phyloP scores from a whole-genome alignment of 257 asterid genomes.

The Fraxinus americana region DNA sequence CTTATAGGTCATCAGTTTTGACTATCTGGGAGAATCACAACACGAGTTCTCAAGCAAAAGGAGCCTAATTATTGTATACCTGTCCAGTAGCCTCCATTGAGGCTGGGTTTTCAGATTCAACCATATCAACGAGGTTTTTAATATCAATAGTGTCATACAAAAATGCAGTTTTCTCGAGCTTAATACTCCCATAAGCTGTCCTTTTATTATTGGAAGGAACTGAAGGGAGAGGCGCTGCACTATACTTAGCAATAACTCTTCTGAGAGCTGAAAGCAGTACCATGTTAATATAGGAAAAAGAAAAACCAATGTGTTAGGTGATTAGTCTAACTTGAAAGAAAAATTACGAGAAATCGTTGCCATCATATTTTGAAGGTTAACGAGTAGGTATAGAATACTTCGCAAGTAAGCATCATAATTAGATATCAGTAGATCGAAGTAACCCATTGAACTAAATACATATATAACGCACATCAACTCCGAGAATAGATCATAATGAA shows the following conservation, averaged over 20 bases:
- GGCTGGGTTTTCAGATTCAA: constrained; percentile 65
- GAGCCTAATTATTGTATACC: constrained; percentile 41
- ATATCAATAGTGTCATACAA: constrained; percentile 52
- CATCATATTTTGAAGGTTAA: constrained; percentile 6
- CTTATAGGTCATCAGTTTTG: constrained; percentile 18
- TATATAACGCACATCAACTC: not conserved
- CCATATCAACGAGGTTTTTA: constrained; percentile 37
- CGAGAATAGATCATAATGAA: not conserved
- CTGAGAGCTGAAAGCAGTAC: constrained; percentile 71
- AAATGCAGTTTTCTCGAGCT: constrained; percentile 50
- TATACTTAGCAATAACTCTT: constrained; percentile 67
- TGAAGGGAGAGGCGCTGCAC: constrained; percentile 46
- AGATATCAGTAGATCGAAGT: not conserved
- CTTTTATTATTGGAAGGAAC: constrained; percentile 64
- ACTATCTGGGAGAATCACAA: constrained; percentile 23
- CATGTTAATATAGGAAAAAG: constrained; percentile 25
- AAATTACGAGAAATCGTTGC: not conserved
- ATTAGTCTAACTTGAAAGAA: not conserved
- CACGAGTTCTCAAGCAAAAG: not conserved
- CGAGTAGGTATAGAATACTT: not conserved
- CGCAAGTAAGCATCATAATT: not conserved
- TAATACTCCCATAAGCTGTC: constrained; percentile 69
- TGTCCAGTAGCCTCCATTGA: constrained; percentile 91
- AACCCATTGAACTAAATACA: not conserved
- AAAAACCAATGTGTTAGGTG: not conserved